phyloP scores from a whole-genome alignment of 2,329 filamentous ascomycete species.

The Lasiodiplodia gonubiensis region DNA sequence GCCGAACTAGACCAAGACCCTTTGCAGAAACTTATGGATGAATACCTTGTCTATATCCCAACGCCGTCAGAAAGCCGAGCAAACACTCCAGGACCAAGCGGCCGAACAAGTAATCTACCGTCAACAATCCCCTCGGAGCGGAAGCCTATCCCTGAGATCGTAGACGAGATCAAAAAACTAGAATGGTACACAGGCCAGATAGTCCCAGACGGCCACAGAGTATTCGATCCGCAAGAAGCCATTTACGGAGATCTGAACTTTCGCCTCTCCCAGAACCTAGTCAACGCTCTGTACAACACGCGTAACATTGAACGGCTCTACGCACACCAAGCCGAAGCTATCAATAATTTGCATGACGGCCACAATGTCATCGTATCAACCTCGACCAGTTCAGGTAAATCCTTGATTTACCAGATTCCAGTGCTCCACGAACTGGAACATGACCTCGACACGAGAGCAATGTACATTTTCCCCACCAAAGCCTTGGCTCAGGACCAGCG shows the following conservation, averaged over 20 bases:
- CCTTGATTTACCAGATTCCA: conserved; percentile 95
- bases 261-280: conserved; percentile 82
- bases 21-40: conserved; percentile 65
- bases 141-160: conserved; percentile 80
- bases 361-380: conserved; percentile 91
- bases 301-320: conserved; percentile 86
- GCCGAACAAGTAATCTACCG: conserved; percentile 55
- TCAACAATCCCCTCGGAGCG: conserved; percentile 79
- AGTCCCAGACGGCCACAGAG: conserved; percentile 88
- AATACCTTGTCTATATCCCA: conserved; percentile 68
- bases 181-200: conserved; percentile 93
- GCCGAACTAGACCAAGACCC: conserved; percentile 69
- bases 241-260: conserved; percentile 86
- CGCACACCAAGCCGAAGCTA: conserved; percentile 89
- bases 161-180: conserved; percentile 79
- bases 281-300: conserved; percentile 96
- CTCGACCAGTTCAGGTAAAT: conserved; percentile 95
- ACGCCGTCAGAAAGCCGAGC: conserved; percentile 55
- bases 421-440: conserved; percentile 85
- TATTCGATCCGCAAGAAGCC: conserved; percentile 83
- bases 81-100: conserved; percentile 49
- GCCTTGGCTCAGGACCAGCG: conserved; percentile 94
- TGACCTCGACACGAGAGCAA: conserved; percentile 77
- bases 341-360: conserved; percentile 83
- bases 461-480: conserved; percentile 99